Evolutionary conservation across 495 filamentous ascomycete species (phyloP).

Genomic region (Aspergillus wentii): DNA sequence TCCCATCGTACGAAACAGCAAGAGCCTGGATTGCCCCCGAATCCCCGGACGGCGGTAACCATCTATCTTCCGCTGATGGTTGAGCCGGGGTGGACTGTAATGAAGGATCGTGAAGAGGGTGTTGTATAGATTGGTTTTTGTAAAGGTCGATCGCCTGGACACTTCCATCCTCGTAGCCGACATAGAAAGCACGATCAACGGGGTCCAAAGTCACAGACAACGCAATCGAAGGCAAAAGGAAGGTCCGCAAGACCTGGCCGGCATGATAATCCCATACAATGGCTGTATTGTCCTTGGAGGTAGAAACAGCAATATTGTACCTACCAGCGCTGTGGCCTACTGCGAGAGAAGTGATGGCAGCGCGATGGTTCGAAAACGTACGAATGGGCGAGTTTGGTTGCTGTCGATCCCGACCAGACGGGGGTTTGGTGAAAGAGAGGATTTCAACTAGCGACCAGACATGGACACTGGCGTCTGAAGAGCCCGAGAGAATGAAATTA

Average conservation of each 20-base stretch:
- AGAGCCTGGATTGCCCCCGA: slow-evolving; percentile 59
- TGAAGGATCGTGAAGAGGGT: slow-evolving; percentile 51
- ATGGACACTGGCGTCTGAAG: slow-evolving; percentile 81
- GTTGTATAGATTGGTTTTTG: slow-evolving; percentile 42
- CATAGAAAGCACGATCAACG: slow-evolving; percentile 74
- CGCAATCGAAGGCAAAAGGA: slow-evolving; percentile 68
- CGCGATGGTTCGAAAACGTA: slow-evolving; percentile 73
- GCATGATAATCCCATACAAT: slow-evolving; percentile 87
- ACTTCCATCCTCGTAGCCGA: slow-evolving; percentile 77
- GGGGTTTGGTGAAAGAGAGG: slow-evolving; percentile 55
- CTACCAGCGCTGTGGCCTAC: slow-evolving; percentile 62
- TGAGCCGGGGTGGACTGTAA: slow-evolving; percentile 55
- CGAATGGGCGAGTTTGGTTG: slow-evolving; percentile 51
- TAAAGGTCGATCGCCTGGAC: slow-evolving; percentile 80
- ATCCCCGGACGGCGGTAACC: slow-evolving; percentile 55
- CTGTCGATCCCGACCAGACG: slow-evolving; percentile 29
- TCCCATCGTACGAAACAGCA: slow-evolving; percentile 75
- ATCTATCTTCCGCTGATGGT: slow-evolving; percentile 49
- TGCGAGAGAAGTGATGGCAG: slow-evolving; percentile 66
- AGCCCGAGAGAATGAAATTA: slow-evolving; percentile 81
- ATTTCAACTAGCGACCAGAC: slow-evolving; percentile 80
- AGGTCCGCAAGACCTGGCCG: slow-evolving; percentile 69
- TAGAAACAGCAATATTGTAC: slow-evolving; percentile 72
- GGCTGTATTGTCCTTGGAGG: slow-evolving; percentile 73
- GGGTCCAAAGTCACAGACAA: slow-evolving; percentile 75